Evolutionary conservation across 2,329 filamentous ascomycete species (phyloP).

Genomic region (Talaromyces sp.): DNA sequence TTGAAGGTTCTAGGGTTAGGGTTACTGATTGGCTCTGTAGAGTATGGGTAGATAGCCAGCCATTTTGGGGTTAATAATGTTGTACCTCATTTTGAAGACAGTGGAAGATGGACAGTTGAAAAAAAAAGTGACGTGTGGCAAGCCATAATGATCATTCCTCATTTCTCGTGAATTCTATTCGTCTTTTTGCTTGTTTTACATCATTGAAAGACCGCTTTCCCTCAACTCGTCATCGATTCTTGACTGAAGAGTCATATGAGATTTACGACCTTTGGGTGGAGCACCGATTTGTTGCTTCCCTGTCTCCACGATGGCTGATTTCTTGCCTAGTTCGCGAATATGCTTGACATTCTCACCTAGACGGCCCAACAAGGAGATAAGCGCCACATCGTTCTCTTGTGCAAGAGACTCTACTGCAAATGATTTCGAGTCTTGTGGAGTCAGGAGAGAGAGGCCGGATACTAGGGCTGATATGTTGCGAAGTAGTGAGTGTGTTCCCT

Average conservation of each 20-base stretch:
- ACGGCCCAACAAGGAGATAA: slow-evolving; percentile 69
- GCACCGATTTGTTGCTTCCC: slow-evolving; percentile 20
- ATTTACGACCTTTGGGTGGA: slow-evolving; percentile 18
- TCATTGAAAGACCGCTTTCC: slow-evolving; percentile 3
- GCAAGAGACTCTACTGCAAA: slow-evolving; percentile 68
- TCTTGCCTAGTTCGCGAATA: slow-evolving; percentile 69
- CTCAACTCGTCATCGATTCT: slow-evolving; percentile 28
- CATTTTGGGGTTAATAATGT: no score
- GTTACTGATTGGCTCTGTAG: no score
- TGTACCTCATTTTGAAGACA: no score
- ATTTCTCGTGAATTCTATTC: not conserved
- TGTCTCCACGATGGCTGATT: slow-evolving; percentile 58
- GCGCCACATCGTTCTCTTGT: slow-evolving; percentile 76
- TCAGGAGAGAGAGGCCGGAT: slow-evolving; percentile 73
- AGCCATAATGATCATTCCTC: not conserved
- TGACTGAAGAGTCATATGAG: slow-evolving; percentile 17
- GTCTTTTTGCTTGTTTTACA: not conserved
- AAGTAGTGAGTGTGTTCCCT: slow-evolving; percentile 61
- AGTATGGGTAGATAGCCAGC: no score
- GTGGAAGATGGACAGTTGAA: not conserved
- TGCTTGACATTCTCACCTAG: slow-evolving; percentile 68
- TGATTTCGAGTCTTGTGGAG: slow-evolving; percentile 60
- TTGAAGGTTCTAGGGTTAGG: no score
- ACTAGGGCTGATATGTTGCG: slow-evolving; percentile 84
- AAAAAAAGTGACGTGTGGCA: not conserved